Percentiles rank a stretch among this genome's conserved stretches.
Evolutionary conservation across 2,329 filamentous ascomycete species (phyloP).

Genomic region (Claviceps arundinis): DNA sequence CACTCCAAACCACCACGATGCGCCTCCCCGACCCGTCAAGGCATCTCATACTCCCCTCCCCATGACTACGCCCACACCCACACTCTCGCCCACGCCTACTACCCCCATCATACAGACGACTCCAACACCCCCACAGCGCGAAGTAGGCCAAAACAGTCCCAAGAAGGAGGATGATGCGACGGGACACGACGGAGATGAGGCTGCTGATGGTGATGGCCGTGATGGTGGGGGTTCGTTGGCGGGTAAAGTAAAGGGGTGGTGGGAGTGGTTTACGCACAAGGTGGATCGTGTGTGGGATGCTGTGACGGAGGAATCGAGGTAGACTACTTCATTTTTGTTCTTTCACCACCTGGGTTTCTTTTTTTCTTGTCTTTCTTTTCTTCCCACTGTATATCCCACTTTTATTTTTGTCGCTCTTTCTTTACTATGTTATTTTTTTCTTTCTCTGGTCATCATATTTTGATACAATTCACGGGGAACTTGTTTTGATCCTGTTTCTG

Average conservation of each 20-base stretch:
- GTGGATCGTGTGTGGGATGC: conserved; percentile 33
- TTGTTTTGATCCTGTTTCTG: too few species aligned
- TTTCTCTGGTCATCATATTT: background rate
- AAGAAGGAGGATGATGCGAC: background rate
- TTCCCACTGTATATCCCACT: too few species aligned
- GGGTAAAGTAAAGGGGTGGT: conserved; percentile 25
- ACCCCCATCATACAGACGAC: background rate
- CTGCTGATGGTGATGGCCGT: conserved; percentile 8
- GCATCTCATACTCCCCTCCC: background rate
- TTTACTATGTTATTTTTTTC: background rate
- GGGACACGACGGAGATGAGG: background rate
- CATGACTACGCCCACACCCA: background rate
- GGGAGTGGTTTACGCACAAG: conserved; percentile 39
- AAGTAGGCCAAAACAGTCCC: background rate
- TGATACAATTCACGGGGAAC: too few species aligned
- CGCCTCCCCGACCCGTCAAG: conserved; percentile 1
- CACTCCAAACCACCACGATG: background rate
- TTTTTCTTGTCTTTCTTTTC: too few species aligned
- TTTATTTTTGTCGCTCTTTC: background rate
- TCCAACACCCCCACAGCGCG: background rate
- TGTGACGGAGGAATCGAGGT: conserved; percentile 16
- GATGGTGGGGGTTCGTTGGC: conserved; percentile 13
- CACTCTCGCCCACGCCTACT: background rate
- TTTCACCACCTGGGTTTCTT: too few species aligned
- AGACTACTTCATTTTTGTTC: background rate